These are phyloP conservation scores for Fusarium gaditjirri DNA, from an alignment of 2,329 filamentous ascomycete species.

Conservation along the genomic window DNA sequence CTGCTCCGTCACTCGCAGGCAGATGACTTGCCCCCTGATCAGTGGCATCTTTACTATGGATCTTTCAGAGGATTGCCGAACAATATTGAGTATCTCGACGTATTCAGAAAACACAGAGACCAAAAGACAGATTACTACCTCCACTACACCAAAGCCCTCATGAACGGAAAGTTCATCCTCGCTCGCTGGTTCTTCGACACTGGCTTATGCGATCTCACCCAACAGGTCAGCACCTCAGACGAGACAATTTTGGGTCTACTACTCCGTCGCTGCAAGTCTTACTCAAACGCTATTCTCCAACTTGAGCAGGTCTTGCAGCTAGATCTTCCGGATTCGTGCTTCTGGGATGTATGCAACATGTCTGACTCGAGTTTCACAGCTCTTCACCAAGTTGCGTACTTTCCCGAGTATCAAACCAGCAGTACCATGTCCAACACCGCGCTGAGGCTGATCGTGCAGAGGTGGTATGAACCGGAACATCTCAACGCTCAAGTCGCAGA, in stretches of 20 bases:
- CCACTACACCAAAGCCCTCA: not conserved
- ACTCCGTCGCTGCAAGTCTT: not conserved
- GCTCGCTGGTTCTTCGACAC: not conserved
- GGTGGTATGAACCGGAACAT: not conserved
- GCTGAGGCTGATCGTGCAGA: not conserved
- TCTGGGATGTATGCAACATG: not conserved
- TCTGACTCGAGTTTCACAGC: not conserved
- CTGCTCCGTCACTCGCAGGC: not conserved
- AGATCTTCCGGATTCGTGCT: not conserved
- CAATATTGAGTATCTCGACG: fast-evolving
- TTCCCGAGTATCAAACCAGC: not conserved
- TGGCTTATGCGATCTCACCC: fast-evolving
- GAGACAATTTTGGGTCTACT: not conserved
- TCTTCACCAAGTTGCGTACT: not conserved
- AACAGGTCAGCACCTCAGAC: not conserved
- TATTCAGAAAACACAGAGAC: not conserved
- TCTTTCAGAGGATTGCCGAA: not conserved
- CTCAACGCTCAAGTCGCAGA: not conserved
- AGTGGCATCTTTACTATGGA: not conserved
- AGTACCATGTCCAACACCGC: not conserved
- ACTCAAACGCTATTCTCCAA: not conserved
- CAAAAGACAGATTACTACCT: fast-evolving
- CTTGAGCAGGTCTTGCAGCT: not conserved
- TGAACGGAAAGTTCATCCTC: not conserved
- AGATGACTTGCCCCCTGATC: fast-evolving